Base-by-base conservation (phyloP, 352 stramenopile species). In the Phytophthora macrochlamydospora region DNA sequence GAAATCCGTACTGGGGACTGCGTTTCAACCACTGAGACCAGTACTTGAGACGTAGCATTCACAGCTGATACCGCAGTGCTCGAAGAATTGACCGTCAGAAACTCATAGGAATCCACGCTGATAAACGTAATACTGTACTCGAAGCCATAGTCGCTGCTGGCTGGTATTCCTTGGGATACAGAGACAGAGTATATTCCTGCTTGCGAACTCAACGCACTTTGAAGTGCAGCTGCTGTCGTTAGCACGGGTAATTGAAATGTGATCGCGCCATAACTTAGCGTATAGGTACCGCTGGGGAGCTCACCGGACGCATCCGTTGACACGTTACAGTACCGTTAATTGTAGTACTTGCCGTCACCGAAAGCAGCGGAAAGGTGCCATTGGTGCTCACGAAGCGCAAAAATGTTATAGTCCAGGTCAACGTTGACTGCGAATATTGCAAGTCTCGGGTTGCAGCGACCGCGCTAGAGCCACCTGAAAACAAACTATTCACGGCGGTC, bases 401-500 rank as follows among this genome's bases (percentile, higher is more conserved):
- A 33, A 91, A 94, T 11, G 83, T 87, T 43, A 94, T 65, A 40
- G 32, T 67, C 83, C 83, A 92, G 1, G 48, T 76, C 31, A 91
- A n/a, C 13, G 40, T 66, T 0, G 73, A 81, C 28, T 67, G 53
- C 9, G 65, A 43, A 7, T 81, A 86, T 7, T 54, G 28, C 18
- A 90, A 30, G 2, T 65, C 63, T 14, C 70, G 69, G 3, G 56
- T 73, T 6, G 87, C 76, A 2, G n/a, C 67, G 2, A 90, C 73
- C 4, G 58, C 57, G 2, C 54, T 70, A 0, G 32, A 55, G 35
- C 35, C n/a, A 7, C 61, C 63, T 2, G 67, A 59, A 28, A 88
- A 72, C 0, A 88, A 31, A 1, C 32, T 52, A 33, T 87, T 85
- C 3, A 91, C 45, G 14, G 78, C 83, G 1, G 56, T 59, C 45